Evolutionary conservation across 805 yeast species (phyloP), one percentile per base, ranked within the genome.

Genomic region (Schwanniomyces pseudopolymorphus): DNA sequence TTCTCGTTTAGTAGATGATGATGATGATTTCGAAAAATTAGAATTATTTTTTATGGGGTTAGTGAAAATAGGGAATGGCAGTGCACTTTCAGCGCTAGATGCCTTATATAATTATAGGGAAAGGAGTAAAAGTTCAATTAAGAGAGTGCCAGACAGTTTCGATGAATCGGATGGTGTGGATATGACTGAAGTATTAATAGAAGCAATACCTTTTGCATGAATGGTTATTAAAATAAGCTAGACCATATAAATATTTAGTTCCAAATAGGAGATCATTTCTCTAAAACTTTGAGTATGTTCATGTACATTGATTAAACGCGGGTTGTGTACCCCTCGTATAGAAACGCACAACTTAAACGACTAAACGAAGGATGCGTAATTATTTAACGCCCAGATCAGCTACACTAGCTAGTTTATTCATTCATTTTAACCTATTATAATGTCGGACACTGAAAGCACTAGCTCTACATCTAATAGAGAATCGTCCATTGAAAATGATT

Each of bases 61-160:
- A 36, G 54, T 59, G 17, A 59, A 56, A 44, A 42, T 67, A 13
- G 74, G 74, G 5, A 67, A 66, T 47, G 72, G 74, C 6, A 57
- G 66, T 35, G 61, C 72, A 3, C 45, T 55, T 22, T 50, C 57
- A 10, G 61, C 67, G 0, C 43, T 59, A 14, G 52, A 49, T 9
- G 44, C 31, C 5, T 33, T 58, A 13, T 24, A 37, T 11, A 45
- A 41, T 11, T 47, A 49, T 27, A 47, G 53, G 43, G 47, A 45
- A 3, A 42, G 25, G 21, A n/a, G 22, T n/a, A 36, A n/a, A 21
- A 36, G 7, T 13, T 3, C 33, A 20, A 10, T 4, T 11, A 31
- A 27, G 26, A 27, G 11, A 19, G 22, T 8, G 19, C 24, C 25
- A 19, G 36, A 27, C n/a, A 9, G 26, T 3, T 10, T 17, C 6